phyloP scores from a whole-genome alignment of 2,329 filamentous ascomycete genomes.

The Lachnellula suecica region DNA sequence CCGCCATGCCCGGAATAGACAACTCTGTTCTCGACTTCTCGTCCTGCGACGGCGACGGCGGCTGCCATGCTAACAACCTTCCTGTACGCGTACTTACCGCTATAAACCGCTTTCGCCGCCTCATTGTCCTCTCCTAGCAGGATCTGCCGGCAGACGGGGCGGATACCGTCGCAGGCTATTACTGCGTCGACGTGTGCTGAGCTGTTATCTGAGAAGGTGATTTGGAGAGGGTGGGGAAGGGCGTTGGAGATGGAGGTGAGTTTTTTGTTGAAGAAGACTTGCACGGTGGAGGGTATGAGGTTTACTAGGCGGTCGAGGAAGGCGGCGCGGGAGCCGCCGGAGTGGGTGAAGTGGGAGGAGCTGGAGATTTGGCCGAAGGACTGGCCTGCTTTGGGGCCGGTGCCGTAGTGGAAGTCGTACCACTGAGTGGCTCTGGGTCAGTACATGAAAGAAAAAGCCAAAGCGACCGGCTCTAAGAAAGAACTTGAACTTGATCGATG shows the following conservation, averaged over 20 bases:
- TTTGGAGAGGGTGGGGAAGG: too few relatives aligned
- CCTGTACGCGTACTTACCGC: conserved; percentile 58
- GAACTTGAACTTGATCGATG: too few relatives aligned
- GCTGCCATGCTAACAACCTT: conserved; percentile 56
- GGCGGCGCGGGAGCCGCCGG: conserved; percentile 34
- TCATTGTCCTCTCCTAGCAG: conserved; percentile 3
- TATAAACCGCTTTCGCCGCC: conserved; percentile 38
- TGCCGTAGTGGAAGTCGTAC: too few relatives aligned
- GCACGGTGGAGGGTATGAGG: conserved; percentile 32
- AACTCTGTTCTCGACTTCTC: conserved; percentile 45
- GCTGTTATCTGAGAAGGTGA: conserved; percentile 14
- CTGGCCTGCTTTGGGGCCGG: too few relatives aligned
- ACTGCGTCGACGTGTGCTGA: conserved; percentile 11
- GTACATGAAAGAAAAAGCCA: too few relatives aligned
- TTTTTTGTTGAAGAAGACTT: conserved; percentile 31
- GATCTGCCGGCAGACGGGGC: conserved; percentile 46
- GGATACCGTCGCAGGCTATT: conserved; percentile 52
- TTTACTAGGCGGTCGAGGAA: conserved; percentile 42
- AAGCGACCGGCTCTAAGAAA: too few relatives aligned
- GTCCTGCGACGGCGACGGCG: conserved; percentile 45
- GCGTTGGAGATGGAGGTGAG: too few relatives aligned
- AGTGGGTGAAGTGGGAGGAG: too few relatives aligned
- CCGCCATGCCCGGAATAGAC: conserved; percentile 46
- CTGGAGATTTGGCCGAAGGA: too few relatives aligned
- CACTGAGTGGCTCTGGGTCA: too few relatives aligned